phyloP scores from a whole-genome alignment of 352 stramenopile species.

The Thalassiosira pacifica region DNA sequence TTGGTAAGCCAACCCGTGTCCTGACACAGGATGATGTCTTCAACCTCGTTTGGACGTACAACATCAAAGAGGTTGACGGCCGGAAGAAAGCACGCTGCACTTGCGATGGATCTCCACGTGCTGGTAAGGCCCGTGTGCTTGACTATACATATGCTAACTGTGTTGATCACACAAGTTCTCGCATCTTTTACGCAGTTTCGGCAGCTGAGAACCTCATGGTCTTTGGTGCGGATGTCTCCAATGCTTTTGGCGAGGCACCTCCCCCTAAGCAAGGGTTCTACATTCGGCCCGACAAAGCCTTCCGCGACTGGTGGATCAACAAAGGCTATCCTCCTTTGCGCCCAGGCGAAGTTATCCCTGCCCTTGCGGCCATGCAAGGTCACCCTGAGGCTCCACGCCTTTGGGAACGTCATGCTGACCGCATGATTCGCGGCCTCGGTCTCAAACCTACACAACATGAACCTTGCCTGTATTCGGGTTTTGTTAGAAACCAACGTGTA shows the following conservation, averaged over 20 bases:
- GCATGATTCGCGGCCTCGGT: conserved; percentile 1
- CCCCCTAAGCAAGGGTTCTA: conserved; percentile 51
- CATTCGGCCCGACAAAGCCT: conserved; percentile 21
- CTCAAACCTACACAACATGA: conserved; percentile 29
- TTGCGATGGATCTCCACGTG: conserved; percentile 31
- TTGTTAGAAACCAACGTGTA: not conserved
- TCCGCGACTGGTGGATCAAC: conserved; percentile 39
- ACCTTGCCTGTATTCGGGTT: conserved; percentile 33
- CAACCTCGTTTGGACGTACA: conserved; percentile 32
- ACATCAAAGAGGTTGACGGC: conserved; percentile 10
- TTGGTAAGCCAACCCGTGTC: not conserved
- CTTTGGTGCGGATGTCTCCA: conserved; percentile 56
- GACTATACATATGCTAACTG: conserved; percentile 55
- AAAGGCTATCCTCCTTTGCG: conserved; percentile 7
- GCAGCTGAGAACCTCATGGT: conserved; percentile 36
- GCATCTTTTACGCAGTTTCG: conserved; percentile 46
- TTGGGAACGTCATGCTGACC: conserved; percentile 25
- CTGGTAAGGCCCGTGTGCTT: conserved; percentile 25
- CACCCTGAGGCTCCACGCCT: conserved; percentile 24
- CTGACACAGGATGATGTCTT: not conserved
- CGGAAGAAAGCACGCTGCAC: conserved; percentile 25
- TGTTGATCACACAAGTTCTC: conserved; percentile 49
- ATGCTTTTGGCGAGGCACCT: conserved; percentile 59
- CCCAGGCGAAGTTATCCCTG: conserved; percentile 13
- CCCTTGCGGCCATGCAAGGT: conserved; percentile 6